Conservation (phyloP, 2,329 filamentous ascomycete genomes). For the Diaporthe citriasiana region DNA sequence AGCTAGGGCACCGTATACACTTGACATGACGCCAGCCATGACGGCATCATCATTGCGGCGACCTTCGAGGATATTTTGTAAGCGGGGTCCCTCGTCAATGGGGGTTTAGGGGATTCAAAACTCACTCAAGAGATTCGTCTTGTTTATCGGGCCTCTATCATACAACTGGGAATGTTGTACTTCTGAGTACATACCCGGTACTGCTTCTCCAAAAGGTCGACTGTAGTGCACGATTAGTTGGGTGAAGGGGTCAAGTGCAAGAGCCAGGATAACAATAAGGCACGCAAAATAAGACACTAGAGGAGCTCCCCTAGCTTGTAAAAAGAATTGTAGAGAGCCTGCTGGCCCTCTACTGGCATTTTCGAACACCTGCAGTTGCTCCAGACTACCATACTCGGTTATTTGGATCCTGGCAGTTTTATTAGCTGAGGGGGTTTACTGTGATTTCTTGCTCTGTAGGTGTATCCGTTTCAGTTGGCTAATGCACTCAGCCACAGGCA, state of each 20-base stretch:
- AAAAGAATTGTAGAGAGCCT: neutral
- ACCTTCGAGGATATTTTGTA: neutral
- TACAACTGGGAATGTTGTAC: neutral
- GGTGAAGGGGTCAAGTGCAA: slow-evolving; percentile 11
- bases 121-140: no score
- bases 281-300: slow-evolving; percentile 1
- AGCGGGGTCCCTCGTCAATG: neutral
- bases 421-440: neutral
- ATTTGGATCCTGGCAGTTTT: neutral
- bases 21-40: slow-evolving; percentile 8
- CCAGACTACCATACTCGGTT: neutral
- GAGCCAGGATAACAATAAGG: neutral
- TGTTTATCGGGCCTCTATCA: no score
- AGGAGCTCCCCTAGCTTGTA: neutral
- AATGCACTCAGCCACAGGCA: slow-evolving; percentile 15
- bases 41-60: neutral
- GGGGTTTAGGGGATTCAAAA: no score
- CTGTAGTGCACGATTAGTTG: neutral
- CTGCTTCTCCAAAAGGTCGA: neutral
- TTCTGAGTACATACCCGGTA: neutral
- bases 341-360: slow-evolving; percentile 1
- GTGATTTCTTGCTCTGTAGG: neutral
- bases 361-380: slow-evolving; percentile 5
- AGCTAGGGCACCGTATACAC: neutral
- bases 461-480: slow-evolving; percentile 11